Percentiles rank a stretch among this genome's conserved stretches.
phyloP scores from a whole-genome alignment of 768 basidiomycete species.

The Tubosaeta sp. region DNA sequence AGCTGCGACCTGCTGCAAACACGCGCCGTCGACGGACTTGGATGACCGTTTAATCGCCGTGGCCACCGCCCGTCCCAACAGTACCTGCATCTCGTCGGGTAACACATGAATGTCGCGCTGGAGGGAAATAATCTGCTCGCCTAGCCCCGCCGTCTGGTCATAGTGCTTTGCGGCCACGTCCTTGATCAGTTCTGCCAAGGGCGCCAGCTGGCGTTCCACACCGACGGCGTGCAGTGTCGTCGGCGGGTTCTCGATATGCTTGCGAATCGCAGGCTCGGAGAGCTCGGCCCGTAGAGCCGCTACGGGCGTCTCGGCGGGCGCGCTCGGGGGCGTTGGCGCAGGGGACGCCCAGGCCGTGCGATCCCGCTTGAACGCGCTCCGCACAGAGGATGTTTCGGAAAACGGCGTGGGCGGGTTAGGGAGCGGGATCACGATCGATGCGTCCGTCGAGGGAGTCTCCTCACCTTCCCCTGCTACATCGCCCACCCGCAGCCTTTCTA shows the following conservation, averaged over 20 bases:
- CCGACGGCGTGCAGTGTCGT: conserved; percentile 6
- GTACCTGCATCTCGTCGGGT: conserved; percentile 23
- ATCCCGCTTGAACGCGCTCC: conserved; percentile 22
- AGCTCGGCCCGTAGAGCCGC: conserved; percentile 11
- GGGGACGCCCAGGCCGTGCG: background rate
- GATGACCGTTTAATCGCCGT: conserved; percentile 3
- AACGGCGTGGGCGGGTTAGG: conserved; percentile 9
- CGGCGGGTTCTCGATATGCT: conserved; percentile 17
- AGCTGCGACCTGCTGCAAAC: conserved; percentile 6
- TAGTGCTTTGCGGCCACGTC: conserved; percentile 34
- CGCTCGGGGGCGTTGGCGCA: conserved; percentile 10
- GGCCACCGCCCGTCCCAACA: conserved; percentile 9
- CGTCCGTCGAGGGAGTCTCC: conserved; percentile 19
- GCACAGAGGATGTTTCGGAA: conserved; percentile 13
- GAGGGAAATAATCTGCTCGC: conserved; percentile 32
- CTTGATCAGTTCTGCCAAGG: conserved; percentile 32
- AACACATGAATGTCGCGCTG: conserved; percentile 28
- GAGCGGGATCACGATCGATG: conserved; percentile 24
- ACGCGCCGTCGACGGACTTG: background rate
- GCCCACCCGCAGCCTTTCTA: conserved; percentile 23
- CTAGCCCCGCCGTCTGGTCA: conserved; percentile 32
- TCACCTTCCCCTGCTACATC: background rate
- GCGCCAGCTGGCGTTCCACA: conserved; percentile 19
- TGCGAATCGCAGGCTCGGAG: conserved; percentile 18
- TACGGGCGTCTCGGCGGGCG: conserved; percentile 6